Base-by-base conservation (phyloP, 768 basidiomycete genomes). In the Mycena olivaceomarginata region DNA sequence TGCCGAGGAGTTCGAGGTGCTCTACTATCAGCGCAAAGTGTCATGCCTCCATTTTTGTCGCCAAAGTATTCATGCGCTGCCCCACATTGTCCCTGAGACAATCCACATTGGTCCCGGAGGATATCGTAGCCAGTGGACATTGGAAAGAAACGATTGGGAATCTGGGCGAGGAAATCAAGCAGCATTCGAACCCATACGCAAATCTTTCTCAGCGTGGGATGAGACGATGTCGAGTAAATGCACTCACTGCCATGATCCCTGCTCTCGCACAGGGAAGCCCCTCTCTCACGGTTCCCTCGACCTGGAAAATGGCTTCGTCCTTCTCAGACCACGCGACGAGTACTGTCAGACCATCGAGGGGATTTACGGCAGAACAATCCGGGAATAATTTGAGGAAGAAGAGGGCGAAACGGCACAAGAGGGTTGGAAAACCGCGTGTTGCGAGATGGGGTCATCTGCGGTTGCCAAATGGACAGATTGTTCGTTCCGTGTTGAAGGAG, bases 401-500 rank as follows among this genome's bases (percentile, higher is more conserved):
- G 46, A 62, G 16, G 70, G 70, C 6, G 45, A 48, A 51, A 8
- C 16, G 18, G 59, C 45, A 6, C n/a, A 48, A 16, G 65, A 43
- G 13, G 72, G 51, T 4, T 56, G 63, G 63, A 56, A 56, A 16
- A 10, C 64, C 63, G 2, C 40, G 25, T 5, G 53, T 59, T 22
- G 53, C 40, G 11, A 45, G 73, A 63, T 82, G 81, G 82, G 81
- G 81, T 16, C 48, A 72, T 1, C 20, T 82, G 1, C 76, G 48
- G 0, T 53, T 83, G 9, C 80, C 82, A 9, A 83, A 76, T 68
- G 79, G 81, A 6, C 82, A 83, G 43, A 78, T 82, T 43, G 77
- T 77, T 2, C 67, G 76, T 1, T 82, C 76, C 1, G 53, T 71
- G 12, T 81, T 53, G 67, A 79, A 77, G 57, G 82, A 82, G 51